Evolutionary conservation across 192 early-diverging fungal genomes (phyloP).

Genomic region (Diversispora eburnea): DNA sequence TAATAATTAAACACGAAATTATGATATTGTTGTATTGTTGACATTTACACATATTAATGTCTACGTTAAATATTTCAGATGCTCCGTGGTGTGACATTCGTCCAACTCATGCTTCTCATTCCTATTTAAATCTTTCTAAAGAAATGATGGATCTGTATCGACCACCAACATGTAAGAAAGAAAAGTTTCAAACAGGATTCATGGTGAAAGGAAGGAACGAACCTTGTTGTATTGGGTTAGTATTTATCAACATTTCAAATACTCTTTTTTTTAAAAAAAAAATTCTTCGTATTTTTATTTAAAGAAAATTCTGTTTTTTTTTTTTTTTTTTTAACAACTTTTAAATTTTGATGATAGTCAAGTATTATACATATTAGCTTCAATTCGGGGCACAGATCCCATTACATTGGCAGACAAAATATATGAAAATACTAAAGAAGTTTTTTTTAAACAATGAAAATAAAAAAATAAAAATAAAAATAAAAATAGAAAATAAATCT

Average conservation of each 20-base stretch:
- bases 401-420: slow-evolving; percentile 55
- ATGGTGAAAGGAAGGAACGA: slow-evolving; percentile 85
- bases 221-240: slow-evolving; percentile 69
- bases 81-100: slow-evolving; percentile 91
- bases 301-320: too few relatives aligned
- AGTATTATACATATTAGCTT: slow-evolving; percentile 67
- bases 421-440: slow-evolving; percentile 61
- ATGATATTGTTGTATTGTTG: background rate
- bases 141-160: slow-evolving; percentile 38
- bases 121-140: slow-evolving; percentile 42
- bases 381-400: slow-evolving; percentile 51
- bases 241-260: background rate
- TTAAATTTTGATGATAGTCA: slow-evolving; percentile 38
- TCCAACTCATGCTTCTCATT: slow-evolving; percentile 77
- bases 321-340: background rate
- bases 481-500: background rate
- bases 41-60: too few relatives aligned
- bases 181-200: slow-evolving; percentile 60
- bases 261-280: too few relatives aligned
- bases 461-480: background rate
- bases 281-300: too few relatives aligned
- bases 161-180: slow-evolving; percentile 67
- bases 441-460: slow-evolving; percentile 53
- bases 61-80: too few relatives aligned
- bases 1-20: background rate